Conservation (phyloP, 2,329 filamentous ascomycete genomes). For the Penicillium sp. region DNA sequence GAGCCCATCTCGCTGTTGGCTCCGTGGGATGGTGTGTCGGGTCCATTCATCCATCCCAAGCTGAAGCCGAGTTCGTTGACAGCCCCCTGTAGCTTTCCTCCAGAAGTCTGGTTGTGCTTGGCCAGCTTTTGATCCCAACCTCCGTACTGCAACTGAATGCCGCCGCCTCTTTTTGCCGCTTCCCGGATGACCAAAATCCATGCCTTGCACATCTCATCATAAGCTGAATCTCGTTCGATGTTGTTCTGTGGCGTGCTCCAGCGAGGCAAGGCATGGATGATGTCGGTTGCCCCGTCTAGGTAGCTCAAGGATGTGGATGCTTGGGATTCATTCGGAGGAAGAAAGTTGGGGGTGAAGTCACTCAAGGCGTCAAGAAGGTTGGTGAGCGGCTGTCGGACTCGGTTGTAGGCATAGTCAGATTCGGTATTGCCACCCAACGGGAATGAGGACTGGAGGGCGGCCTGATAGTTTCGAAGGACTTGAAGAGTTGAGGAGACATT, state of each 20-base stretch:
- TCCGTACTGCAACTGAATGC: conserved; percentile 82
- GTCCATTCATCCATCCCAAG: conserved; percentile 72
- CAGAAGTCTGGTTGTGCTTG: conserved; percentile 84
- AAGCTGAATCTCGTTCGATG: conserved; percentile 89
- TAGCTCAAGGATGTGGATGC: conserved; percentile 80
- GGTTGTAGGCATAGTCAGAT: conserved; percentile 92
- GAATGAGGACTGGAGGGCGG: conserved; percentile 72
- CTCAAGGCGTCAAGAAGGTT: conserved; percentile 83
- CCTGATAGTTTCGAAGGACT: conserved; percentile 79
- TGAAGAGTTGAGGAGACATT: conserved; percentile 75
- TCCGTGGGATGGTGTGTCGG: conserved; percentile 26
- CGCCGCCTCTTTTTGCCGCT: conserved; percentile 83
- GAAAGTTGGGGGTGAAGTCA: conserved; percentile 93
- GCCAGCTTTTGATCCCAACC: conserved; percentile 87
- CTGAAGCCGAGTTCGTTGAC: conserved; percentile 72
- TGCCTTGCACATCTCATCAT: conserved; percentile 91
- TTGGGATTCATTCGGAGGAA: conserved; percentile 86
- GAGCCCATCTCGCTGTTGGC: conserved; percentile 41
- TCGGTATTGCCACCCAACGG: conserved; percentile 80
- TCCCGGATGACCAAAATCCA: conserved; percentile 92
- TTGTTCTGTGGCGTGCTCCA: conserved; percentile 89
- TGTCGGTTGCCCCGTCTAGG: conserved; percentile 82
- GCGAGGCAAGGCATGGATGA: conserved; percentile 84
- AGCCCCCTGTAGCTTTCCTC: conserved; percentile 75
- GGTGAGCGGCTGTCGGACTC: conserved; percentile 75